Evolutionary conservation across 352 stramenopile species (phyloP).

Genomic region (Blastocystis sp.): DNA sequence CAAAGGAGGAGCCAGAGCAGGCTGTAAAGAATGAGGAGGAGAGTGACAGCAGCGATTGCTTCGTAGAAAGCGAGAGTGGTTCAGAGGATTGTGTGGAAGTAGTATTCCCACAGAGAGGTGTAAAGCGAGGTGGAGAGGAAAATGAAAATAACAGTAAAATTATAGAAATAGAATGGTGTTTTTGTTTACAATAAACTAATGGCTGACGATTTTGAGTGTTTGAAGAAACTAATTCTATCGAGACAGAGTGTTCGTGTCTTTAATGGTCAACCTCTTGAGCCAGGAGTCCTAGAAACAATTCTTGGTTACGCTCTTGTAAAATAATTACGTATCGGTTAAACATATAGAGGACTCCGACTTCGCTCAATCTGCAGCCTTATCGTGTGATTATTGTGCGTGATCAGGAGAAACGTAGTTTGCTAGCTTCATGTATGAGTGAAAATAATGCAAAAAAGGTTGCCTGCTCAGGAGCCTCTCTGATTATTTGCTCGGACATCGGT

Average conservation of each 20-base stretch:
- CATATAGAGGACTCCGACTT: conserved; percentile 20
- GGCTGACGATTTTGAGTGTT: not conserved
- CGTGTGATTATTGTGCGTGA: conserved; percentile 19
- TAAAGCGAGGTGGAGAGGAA: not conserved
- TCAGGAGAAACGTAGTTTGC: not conserved
- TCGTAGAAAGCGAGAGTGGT: not conserved
- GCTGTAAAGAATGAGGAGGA: not conserved
- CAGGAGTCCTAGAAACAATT: conserved; percentile 24
- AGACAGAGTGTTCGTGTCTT: not conserved
- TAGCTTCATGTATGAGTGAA: not conserved
- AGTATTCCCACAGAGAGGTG: not conserved
- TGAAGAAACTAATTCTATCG: not conserved
- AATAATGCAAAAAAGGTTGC: not conserved
- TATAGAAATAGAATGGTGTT: not conserved
- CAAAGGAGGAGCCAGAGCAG: conserved; percentile 7
- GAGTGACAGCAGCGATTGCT: not conserved
- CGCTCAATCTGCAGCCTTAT: conserved; percentile 49
- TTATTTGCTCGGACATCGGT: conserved; percentile 44
- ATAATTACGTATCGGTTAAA: not conserved
- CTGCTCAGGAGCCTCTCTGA: not conserved
- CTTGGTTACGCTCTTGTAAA: conserved; percentile 12
- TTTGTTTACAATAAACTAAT: not conserved
- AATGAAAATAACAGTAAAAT: not conserved
- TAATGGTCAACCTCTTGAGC: not conserved
- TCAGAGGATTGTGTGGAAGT: not conserved